Evolutionary conservation across 441 rosid species (phyloP).

Genomic region (California macrophylla): DNA sequence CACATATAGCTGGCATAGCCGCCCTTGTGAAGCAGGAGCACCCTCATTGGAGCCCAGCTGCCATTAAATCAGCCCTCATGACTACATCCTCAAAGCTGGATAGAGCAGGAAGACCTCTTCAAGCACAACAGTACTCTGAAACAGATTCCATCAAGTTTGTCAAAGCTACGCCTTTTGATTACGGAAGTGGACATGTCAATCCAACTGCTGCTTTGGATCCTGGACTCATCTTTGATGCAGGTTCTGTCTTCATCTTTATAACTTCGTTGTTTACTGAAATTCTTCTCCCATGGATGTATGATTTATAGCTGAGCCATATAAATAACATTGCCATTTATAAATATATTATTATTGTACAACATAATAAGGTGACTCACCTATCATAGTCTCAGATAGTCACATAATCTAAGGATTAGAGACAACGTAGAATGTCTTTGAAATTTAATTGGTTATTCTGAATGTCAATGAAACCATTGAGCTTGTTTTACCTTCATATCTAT

Average conservation of each 20-base stretch:
- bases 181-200: conserved; percentile 89
- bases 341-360: too few species aligned
- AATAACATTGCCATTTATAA: not conserved
- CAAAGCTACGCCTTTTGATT: conserved; percentile 84
- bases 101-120: conserved; percentile 84
- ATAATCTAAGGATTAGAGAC: not conserved
- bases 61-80: conserved; percentile 89
- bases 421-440: not conserved
- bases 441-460: not conserved
- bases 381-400: not conserved
- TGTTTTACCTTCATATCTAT: not conserved
- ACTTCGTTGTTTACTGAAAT: not conserved
- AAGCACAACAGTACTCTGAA: conserved; percentile 79
- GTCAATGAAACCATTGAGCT: not conserved
- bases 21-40: conserved; percentile 91
- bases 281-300: not conserved
- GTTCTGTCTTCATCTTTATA: conserved; percentile 25
- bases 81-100: conserved; percentile 72
- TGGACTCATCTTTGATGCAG: conserved; percentile 90
- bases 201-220: conserved; percentile 95
- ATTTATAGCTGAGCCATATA: not conserved
- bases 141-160: conserved; percentile 66
- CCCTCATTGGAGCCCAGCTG: conserved; percentile 94
- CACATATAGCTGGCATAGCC: conserved; percentile 95
- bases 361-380: not conserved